These are phyloP conservation scores for Amphibolis antarctica DNA, from an alignment of 106 monocot genomes.

Conservation along the genomic window DNA sequence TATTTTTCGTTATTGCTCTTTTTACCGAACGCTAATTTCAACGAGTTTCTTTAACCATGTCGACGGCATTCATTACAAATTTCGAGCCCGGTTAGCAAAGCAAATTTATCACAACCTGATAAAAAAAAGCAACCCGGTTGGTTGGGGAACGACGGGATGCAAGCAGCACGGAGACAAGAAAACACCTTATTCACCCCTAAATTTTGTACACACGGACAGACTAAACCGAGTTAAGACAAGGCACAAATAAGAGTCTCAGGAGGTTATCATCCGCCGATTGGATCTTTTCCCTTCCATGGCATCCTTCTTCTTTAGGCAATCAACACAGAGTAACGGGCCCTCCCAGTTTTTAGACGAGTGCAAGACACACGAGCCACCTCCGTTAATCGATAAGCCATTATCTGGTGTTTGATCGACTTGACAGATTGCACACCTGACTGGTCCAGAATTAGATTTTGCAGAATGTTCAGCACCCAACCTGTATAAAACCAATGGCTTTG, in stretches of 20 bases:
- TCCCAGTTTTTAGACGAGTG: conserved; percentile 27
- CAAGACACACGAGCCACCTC: conserved; percentile 5
- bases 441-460: conserved; percentile 2
- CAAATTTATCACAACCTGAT: conserved; percentile 28
- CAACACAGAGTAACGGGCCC: conserved; percentile 59
- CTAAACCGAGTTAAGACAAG: not conserved
- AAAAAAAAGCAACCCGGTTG: conserved; percentile 9
- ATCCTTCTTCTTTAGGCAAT: conserved; percentile 57
- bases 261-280: not conserved
- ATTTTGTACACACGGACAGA: conserved; percentile 10
- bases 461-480: conserved; percentile 17
- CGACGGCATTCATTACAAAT: conserved; percentile 21
- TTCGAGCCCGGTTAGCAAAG: conserved; percentile 32
- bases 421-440: conserved; percentile 29
- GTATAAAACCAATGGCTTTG: not conserved
- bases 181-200: conserved; percentile 18
- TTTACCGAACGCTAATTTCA: too few relatives aligned
- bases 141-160: conserved; percentile 3
- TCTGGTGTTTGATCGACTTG: conserved; percentile 20
- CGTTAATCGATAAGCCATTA: conserved; percentile 5
- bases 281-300: conserved; percentile 66
- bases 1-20: too few relatives aligned
- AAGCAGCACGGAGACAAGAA: conserved; percentile 6
- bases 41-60: conserved; percentile 13
- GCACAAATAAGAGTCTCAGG: conserved; percentile 3